Percentiles rank a stretch among this genome's conserved stretches.
Evolutionary conservation across 2,329 filamentous ascomycete species (phyloP).

Genomic region (Fusarium nematophilum): DNA sequence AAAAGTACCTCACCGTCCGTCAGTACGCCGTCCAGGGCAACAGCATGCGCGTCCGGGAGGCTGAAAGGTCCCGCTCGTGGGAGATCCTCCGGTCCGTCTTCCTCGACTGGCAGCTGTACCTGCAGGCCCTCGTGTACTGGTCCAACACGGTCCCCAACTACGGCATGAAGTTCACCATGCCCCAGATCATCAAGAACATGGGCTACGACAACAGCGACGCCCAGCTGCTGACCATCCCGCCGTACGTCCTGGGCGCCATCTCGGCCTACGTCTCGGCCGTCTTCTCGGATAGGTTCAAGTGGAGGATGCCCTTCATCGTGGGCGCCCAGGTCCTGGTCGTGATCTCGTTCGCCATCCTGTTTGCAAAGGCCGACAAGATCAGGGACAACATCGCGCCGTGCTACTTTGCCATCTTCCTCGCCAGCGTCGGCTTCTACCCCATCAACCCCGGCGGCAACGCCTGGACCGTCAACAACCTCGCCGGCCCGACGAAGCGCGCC

Average conservation of each 20-base stretch:
- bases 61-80: too few relatives aligned
- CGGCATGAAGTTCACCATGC: slow-evolving; percentile 42
- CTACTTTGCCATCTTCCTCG: slow-evolving; percentile 20
- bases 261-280: slow-evolving; percentile 35
- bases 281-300: slow-evolving; percentile 44
- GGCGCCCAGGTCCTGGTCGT: slow-evolving; percentile 40
- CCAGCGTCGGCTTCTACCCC: slow-evolving; percentile 49
- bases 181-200: slow-evolving; percentile 53
- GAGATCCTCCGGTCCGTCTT: too few relatives aligned
- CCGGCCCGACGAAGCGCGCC: slow-evolving; percentile 46
- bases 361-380: slow-evolving; percentile 14
- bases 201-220: slow-evolving; percentile 47
- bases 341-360: slow-evolving; percentile 37
- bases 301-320: slow-evolving; percentile 48
- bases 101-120: slow-evolving; percentile 54
- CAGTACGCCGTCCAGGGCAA: too few relatives aligned
- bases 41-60: too few relatives aligned
- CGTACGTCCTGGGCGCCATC: slow-evolving; percentile 40
- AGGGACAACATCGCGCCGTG: slow-evolving; percentile 6
- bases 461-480: slow-evolving; percentile 50
- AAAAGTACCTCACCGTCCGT: too few relatives aligned
- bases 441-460: slow-evolving; percentile 45
- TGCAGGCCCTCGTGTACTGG: slow-evolving; percentile 52
- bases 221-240: slow-evolving; percentile 46
- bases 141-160: slow-evolving; percentile 49